Base-by-base conservation (phyloP, 2,329 filamentous ascomycete genomes). In the Sporothrix inflata region DNA sequence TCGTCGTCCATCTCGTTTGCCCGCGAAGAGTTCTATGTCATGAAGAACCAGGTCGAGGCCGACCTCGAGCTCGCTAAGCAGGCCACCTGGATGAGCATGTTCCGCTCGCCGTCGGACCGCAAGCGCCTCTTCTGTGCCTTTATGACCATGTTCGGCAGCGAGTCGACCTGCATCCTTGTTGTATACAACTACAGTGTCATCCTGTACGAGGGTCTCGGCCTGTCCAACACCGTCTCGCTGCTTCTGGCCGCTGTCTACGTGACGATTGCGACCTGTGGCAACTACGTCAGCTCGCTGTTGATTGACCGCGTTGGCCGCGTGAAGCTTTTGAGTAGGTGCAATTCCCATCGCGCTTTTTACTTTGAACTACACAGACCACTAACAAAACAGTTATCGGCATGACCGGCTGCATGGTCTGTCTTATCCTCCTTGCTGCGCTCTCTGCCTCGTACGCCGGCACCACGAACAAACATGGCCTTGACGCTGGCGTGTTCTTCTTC, bases 41-140 rank as follows among this genome's bases (percentile, higher is more conserved):
- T 69, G 49, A 57, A 40, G 14, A 40, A 38, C 38, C 67, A 69
- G 53, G 47, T 69, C 24, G 65, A 21, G 14, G 42, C 45, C 21
- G 65, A 67, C 24, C 63, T 66, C 4, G 63, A 66, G 42, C 63
- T 47, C 21, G 38, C 42, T 11, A 66, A 49, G 21, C 21, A 49
- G 19, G 40, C 63, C 42, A 66, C 63, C 21, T 66, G 63, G 63
- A 21, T 40, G n/a, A 45, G 30, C 65, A 67, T 67, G 65, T 67
- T 67, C 65, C 65, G 45, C 1, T 34, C 42, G 24, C 42, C 42
- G 9, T 51, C 42, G 9, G 42, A 34, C 16, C 65, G 65, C 65
- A 51, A 51, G 16, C 42, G 65, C 2, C 24, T 67, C 16, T 51
- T 67, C 65, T 51, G 42, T 24, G 65, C 42, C 1, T 67, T 51